phyloP scores from a whole-genome alignment of 1,284 basidiomycete genomes.

The Ganoderma leucocontextum region DNA sequence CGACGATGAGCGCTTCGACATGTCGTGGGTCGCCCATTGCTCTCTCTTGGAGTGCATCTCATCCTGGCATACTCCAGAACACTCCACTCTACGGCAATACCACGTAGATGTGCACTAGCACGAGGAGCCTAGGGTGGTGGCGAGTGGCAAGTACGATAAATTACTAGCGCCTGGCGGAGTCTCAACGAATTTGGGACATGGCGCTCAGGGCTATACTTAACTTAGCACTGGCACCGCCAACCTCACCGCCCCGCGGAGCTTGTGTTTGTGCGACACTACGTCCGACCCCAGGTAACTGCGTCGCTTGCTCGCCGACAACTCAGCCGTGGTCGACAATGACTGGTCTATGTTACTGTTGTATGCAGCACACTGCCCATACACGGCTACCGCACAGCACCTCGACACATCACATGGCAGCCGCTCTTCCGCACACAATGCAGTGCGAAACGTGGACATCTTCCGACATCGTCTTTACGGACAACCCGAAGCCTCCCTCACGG shows the following conservation, averaged over 20 bases:
- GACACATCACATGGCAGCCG: background rate
- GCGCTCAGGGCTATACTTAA: too few relatives aligned
- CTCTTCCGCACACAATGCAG: background rate
- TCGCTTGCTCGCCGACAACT: background rate
- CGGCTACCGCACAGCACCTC: background rate
- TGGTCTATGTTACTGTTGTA: background rate
- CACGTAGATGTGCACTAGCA: too few relatives aligned
- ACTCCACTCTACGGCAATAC: background rate
- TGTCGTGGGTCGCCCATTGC: background rate
- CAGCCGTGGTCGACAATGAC: background rate
- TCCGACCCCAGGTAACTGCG: too few relatives aligned
- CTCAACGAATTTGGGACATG: background rate
- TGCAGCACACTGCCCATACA: background rate
- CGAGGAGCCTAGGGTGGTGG: background rate
- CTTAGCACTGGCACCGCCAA: too few relatives aligned
- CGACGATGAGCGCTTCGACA: too few relatives aligned
- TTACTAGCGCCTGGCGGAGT: background rate
- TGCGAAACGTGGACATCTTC: background rate
- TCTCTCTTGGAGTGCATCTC: background rate
- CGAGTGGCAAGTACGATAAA: background rate
- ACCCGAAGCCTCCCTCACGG: background rate
- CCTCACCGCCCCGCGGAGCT: too few relatives aligned
- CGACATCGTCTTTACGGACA: background rate
- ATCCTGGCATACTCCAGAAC: background rate
- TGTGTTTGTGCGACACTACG: too few relatives aligned